Percentiles rank a stretch among this genome's conserved stretches.
phyloP scores from a whole-genome alignment of 139 green algal genomes.

The Zygnema cylindricum region DNA sequence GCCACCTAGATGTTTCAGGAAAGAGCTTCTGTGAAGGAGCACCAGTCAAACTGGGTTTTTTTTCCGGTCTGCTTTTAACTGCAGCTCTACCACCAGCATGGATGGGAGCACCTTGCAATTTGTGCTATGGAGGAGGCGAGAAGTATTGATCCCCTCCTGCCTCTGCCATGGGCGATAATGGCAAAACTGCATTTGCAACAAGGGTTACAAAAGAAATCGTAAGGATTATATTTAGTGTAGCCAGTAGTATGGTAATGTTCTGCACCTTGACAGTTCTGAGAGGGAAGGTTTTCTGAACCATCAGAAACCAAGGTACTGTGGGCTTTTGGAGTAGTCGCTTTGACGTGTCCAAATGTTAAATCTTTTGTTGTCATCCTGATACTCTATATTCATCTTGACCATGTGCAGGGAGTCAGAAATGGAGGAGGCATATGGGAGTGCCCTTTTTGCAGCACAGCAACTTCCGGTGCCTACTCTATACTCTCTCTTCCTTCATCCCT shows the following conservation, averaged over 20 bases:
- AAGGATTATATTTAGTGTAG: not conserved
- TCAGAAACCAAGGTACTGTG: not conserved
- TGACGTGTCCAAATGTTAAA: not conserved
- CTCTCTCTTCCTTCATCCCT: not conserved
- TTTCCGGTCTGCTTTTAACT: not conserved
- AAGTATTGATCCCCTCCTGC: not conserved
- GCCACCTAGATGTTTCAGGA: too few relatives aligned
- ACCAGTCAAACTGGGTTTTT: too few relatives aligned
- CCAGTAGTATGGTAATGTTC: not conserved
- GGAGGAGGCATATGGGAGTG: conserved; percentile 14
- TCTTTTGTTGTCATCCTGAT: not conserved
- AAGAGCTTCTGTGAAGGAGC: too few relatives aligned
- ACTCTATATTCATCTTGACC: not conserved
- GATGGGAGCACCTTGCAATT: not conserved
- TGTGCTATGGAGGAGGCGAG: not conserved
- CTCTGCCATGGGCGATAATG: conserved; percentile 14
- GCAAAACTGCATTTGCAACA: not conserved
- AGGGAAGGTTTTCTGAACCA: not conserved
- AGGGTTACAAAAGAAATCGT: not conserved
- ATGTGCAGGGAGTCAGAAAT: conserved; percentile 11
- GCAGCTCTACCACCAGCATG: conserved; percentile 31
- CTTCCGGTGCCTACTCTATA: not conserved
- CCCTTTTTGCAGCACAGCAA: conserved; percentile 8
- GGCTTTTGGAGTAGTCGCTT: not conserved
- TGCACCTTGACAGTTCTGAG: not conserved